phyloP scores from a whole-genome alignment of 306 rosid genomes.

The Canavalia ensiformis region DNA sequence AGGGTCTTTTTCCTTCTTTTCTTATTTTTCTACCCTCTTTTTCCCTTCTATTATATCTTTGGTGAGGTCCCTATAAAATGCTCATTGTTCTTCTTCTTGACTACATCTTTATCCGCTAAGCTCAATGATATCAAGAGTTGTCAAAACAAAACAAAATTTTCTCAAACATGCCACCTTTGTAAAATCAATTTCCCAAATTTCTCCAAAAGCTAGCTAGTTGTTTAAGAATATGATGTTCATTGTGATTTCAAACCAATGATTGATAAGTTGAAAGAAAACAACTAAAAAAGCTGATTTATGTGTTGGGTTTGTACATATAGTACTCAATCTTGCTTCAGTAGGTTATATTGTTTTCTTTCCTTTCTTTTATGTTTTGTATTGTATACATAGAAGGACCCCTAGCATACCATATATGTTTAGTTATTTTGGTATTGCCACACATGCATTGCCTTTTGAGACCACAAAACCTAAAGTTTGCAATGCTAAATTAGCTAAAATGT shows the following conservation, averaged over 20 bases:
- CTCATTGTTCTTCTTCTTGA: slow-evolving; percentile 49
- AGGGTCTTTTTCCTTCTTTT: slow-evolving; percentile 60
- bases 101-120: slow-evolving; percentile 53
- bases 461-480: not conserved
- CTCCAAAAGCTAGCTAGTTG: not conserved
- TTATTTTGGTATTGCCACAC: slow-evolving; percentile 14
- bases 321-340: slow-evolving; percentile 23
- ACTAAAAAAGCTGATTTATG: slow-evolving; percentile 34
- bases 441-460: not conserved
- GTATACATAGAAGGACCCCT: slow-evolving; percentile 13
- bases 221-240: slow-evolving; percentile 35
- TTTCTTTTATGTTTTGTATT: slow-evolving; percentile 20
- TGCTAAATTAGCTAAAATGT: slow-evolving; percentile 3
- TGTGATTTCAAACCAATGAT: slow-evolving; percentile 43
- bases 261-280: slow-evolving; percentile 41
- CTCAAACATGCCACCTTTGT: slow-evolving; percentile 36
- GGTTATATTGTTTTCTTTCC: slow-evolving; percentile 11
- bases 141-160: slow-evolving; percentile 34
- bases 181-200: slow-evolving; percentile 37
- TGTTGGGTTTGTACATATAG: slow-evolving; percentile 39
- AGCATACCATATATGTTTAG: slow-evolving; percentile 10
- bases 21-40: slow-evolving; percentile 40
- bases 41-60: slow-evolving; percentile 44
- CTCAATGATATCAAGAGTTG: slow-evolving; percentile 54
- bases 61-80: slow-evolving; percentile 54